Percentiles rank a stretch among this genome's conserved stretches.
Evolutionary conservation across 163 green algal genomes (phyloP).

Genomic region (Chlorella variabilis): DNA sequence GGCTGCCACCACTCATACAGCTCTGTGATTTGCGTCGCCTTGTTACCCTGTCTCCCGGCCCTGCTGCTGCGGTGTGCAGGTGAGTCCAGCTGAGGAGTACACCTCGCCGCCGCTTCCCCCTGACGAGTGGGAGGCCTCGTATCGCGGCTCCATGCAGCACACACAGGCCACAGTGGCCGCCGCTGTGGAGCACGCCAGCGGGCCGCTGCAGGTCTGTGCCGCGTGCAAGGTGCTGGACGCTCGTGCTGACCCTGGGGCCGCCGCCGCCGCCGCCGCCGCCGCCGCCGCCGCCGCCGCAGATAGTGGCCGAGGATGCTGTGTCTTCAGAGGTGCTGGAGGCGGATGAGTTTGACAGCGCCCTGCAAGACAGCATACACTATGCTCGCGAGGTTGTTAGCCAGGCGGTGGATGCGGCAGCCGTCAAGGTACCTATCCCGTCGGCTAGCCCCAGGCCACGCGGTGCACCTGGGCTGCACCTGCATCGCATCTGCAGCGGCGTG

Average conservation of each 20-base stretch:
- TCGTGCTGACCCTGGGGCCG: background rate
- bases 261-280: background rate
- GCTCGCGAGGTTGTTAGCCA: conserved; percentile 22
- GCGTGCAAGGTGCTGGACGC: too few relatives aligned
- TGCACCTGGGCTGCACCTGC: too few relatives aligned
- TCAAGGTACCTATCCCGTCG: background rate
- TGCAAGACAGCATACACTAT: conserved; percentile 17
- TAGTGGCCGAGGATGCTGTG: conserved; percentile 33
- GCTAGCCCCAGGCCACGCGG: too few relatives aligned
- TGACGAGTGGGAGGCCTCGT: background rate
- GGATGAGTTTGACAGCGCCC: conserved; percentile 20
- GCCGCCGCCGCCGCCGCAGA: conserved; percentile 18
- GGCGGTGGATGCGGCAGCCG: background rate
- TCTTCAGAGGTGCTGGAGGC: conserved; percentile 29
- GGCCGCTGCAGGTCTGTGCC: background rate
- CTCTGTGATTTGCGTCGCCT: too few relatives aligned
- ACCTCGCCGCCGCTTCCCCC: background rate
- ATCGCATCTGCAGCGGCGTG: too few relatives aligned
- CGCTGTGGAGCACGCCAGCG: background rate
- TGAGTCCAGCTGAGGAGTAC: background rate
- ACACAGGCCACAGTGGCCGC: background rate
- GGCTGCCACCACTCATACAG: too few relatives aligned
- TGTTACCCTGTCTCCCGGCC: background rate
- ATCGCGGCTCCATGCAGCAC: background rate
- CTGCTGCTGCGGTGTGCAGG: background rate